These are phyloP conservation scores for Saccharomyces hybrid DNA, from an alignment of 1,139 yeast species.

Conservation along the genomic window DNA sequence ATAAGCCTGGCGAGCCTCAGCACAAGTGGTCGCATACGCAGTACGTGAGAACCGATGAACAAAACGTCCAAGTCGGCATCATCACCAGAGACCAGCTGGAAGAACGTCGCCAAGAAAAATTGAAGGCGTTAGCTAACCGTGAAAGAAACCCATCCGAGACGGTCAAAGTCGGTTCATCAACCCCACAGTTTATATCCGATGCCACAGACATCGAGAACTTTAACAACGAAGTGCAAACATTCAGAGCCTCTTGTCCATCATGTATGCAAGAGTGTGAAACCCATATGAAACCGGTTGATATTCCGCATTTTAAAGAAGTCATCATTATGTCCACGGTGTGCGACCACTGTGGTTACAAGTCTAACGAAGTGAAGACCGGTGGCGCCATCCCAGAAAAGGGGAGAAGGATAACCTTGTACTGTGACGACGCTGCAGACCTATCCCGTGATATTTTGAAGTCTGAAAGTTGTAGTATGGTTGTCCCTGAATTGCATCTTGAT, in stretches of 20 bases:
- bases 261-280: slow-evolving; percentile 73
- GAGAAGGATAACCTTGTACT: slow-evolving; percentile 58
- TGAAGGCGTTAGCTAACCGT: slow-evolving; percentile 33
- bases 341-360: slow-evolving; percentile 88
- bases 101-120: slow-evolving; percentile 28
- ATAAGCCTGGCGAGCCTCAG: slow-evolving; percentile 75
- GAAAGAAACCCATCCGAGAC: slow-evolving; percentile 45
- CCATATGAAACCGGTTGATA: slow-evolving; percentile 92
- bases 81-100: slow-evolving; percentile 72
- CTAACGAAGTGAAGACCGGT: slow-evolving; percentile 97
- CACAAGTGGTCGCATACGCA: slow-evolving; percentile 88
- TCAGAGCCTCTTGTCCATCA: slow-evolving; percentile 86
- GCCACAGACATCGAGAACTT: slow-evolving; percentile 78
- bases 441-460: slow-evolving; percentile 91
- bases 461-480: slow-evolving; percentile 78
- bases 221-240: slow-evolving; percentile 84
- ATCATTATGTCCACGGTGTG: slow-evolving; percentile 94
- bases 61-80: slow-evolving; percentile 80
- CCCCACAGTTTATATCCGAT: slow-evolving; percentile 43
- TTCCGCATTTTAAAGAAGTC: slow-evolving; percentile 97
- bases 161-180: slow-evolving; percentile 13
- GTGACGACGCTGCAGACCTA: slow-evolving; percentile 89
- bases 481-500: slow-evolving; percentile 87
- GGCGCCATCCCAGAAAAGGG: slow-evolving; percentile 92
- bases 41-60: slow-evolving; percentile 81